These are phyloP conservation scores for Daedaleopsis sinensis DNA, from an alignment of 768 basidiomycete species.

Conservation along the genomic window DNA sequence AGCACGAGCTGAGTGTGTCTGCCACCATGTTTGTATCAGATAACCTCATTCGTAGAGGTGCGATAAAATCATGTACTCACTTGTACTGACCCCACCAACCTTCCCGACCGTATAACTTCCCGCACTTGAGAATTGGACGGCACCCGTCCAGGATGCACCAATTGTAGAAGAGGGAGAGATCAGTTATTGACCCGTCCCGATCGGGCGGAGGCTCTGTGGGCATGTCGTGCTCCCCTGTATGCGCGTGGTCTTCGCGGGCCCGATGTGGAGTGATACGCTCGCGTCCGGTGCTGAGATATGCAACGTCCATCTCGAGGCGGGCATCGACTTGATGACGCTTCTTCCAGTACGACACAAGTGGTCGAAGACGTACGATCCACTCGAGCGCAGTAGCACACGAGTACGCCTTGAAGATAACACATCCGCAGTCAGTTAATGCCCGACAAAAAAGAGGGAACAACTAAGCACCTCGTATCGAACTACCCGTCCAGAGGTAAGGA, in stretches of 20 bases:
- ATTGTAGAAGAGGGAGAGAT: conserved; percentile 71
- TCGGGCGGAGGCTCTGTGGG: conserved; percentile 57
- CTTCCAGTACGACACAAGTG: conserved; percentile 79
- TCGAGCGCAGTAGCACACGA: conserved; percentile 70
- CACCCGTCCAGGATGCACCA: conserved; percentile 89
- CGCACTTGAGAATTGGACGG: conserved; percentile 70
- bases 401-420: conserved; percentile 51
- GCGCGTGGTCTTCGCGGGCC: conserved; percentile 28
- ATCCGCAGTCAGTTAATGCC: not conserved
- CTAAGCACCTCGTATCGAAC: conserved; percentile 76
- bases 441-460: not conserved
- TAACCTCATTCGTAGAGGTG: not conserved
- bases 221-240: conserved; percentile 41
- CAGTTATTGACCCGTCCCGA: conserved; percentile 54
- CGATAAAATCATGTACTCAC: conserved; percentile 48
- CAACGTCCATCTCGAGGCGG: conserved; percentile 78
- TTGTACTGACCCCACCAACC: conserved; percentile 78
- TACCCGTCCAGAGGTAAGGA: conserved; percentile 67
- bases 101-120: conserved; percentile 71
- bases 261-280: conserved; percentile 63
- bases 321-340: conserved; percentile 76
- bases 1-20: conserved; percentile 78
- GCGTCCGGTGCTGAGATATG: conserved; percentile 52
- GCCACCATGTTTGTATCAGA: not conserved
- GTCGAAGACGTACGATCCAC: conserved; percentile 81